Evolutionary conservation across 192 early-diverging fungal genomes (phyloP).

Genomic region (Spinellus fusiger): DNA sequence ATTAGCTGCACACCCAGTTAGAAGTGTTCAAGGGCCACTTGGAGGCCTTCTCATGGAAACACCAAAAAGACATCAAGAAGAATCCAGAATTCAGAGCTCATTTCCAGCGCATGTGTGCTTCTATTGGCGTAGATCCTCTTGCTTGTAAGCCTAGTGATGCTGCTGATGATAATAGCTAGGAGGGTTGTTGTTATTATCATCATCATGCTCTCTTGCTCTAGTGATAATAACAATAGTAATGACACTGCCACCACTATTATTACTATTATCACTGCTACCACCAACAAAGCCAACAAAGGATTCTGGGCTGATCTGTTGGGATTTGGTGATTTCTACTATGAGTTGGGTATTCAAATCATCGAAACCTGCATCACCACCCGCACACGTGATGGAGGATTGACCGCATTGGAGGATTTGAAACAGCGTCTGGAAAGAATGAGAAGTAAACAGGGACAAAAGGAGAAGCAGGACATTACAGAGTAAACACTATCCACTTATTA

Average conservation of each 20-base stretch:
- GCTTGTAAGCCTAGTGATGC: conserved; percentile 56
- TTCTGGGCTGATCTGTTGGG: conserved; percentile 94
- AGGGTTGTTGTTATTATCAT: too few relatives aligned
- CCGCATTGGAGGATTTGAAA: conserved; percentile 79
- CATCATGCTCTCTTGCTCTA: too few relatives aligned
- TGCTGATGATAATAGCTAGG: too few relatives aligned
- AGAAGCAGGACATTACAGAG: conserved; percentile 37
- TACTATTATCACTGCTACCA: not conserved
- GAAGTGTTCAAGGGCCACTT: conserved; percentile 74
- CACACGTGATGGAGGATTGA: conserved; percentile 83
- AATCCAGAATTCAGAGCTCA: conserved; percentile 82
- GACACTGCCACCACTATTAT: too few relatives aligned
- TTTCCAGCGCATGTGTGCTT: conserved; percentile 90
- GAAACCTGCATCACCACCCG: conserved; percentile 85
- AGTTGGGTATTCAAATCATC: conserved; percentile 88
- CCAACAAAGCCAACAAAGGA: conserved; percentile 93
- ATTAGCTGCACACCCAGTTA: conserved; percentile 61
- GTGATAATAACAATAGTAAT: too few relatives aligned
- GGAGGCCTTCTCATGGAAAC: conserved; percentile 78
- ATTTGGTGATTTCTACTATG: conserved; percentile 96
- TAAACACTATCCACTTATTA: conserved; percentile 2
- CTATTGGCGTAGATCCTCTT: conserved; percentile 93
- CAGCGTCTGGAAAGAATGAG: conserved; percentile 63
- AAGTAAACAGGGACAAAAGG: conserved; percentile 25
- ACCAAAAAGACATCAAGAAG: conserved; percentile 82